phyloP scores from a whole-genome alignment of 1,139 yeast genomes.

The Yamadazyma jaroonii region DNA sequence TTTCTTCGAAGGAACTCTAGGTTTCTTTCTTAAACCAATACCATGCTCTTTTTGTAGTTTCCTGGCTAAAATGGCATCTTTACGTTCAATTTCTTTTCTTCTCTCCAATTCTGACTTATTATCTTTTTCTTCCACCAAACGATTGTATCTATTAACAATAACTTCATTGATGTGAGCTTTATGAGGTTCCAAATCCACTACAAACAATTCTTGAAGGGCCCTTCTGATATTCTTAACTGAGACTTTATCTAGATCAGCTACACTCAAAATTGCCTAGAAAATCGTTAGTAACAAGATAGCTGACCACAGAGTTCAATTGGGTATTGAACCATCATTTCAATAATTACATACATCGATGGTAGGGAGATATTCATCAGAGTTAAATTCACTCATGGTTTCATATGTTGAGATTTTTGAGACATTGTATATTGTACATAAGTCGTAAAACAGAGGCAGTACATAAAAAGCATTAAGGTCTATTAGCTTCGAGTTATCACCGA shows the following conservation, averaged over 20 bases:
- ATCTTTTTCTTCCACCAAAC: constrained; percentile 38
- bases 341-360: constrained; percentile 68
- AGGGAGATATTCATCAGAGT: constrained; percentile 44
- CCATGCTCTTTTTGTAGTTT: constrained; percentile 36
- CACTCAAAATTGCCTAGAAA: constrained; percentile 63
- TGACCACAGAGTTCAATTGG: neutral
- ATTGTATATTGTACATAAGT: constrained; percentile 1
- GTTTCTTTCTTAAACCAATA: constrained; percentile 1
- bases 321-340: neutral
- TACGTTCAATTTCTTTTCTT: constrained; percentile 31
- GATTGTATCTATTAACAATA: constrained; percentile 59
- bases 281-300: constrained; percentile 29
- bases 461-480: too few species aligned
- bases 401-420: neutral
- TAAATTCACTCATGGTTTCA: constrained; percentile 6
- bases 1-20: too few species aligned
- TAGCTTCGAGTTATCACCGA: too few species aligned
- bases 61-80: constrained; percentile 48
- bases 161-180: constrained; percentile 58
- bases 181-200: constrained; percentile 49
- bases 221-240: constrained; percentile 70
- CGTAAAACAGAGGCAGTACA: too few species aligned
- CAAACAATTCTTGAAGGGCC: constrained; percentile 68
- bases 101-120: constrained; percentile 24
- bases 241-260: constrained; percentile 68